Conservation (phyloP, 768 basidiomycete species). For the Solioccasus polychromus region DNA sequence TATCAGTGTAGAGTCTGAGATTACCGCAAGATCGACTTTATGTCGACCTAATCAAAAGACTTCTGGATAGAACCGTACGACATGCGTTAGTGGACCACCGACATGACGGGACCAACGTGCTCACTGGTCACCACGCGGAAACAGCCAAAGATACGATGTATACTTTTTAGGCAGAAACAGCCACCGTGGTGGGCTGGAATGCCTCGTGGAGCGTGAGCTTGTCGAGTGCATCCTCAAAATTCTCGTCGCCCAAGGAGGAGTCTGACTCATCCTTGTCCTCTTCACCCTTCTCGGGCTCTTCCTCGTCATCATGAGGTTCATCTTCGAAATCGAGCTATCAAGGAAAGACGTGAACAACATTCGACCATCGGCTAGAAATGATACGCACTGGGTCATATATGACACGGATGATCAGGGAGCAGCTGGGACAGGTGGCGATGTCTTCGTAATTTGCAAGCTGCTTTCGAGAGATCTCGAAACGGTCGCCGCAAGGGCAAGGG, state of each 20-base stretch:
- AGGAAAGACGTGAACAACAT: conserved; percentile 4
- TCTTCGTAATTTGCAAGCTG: conserved; percentile 91
- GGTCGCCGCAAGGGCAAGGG: conserved; percentile 96
- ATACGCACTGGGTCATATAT: conserved; percentile 88
- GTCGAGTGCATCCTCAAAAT: conserved; percentile 68
- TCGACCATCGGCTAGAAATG: background rate
- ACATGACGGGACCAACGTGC: too few relatives aligned
- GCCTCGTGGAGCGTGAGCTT: conserved; percentile 40
- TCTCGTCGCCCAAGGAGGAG: conserved; percentile 40
- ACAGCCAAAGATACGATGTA: background rate
- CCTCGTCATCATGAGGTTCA: conserved; percentile 55
- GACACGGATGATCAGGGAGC: conserved; percentile 88
- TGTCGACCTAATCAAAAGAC: too few relatives aligned
- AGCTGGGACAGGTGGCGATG: conserved; percentile 94
- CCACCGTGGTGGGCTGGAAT: conserved; percentile 7
- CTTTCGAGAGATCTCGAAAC: conserved; percentile 88
- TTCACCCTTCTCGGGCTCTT: conserved; percentile 22
- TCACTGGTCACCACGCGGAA: too few relatives aligned
- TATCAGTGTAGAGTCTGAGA: too few relatives aligned
- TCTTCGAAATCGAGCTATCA: conserved; percentile 81
- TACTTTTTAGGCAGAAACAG: conserved; percentile 17
- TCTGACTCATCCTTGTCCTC: conserved; percentile 38
- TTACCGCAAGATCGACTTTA: too few relatives aligned
- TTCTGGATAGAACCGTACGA: too few relatives aligned
- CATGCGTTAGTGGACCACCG: too few relatives aligned